Conservation (phyloP, 2,329 filamentous ascomycete genomes). For the Ascochyta viciae-villosae region DNA sequence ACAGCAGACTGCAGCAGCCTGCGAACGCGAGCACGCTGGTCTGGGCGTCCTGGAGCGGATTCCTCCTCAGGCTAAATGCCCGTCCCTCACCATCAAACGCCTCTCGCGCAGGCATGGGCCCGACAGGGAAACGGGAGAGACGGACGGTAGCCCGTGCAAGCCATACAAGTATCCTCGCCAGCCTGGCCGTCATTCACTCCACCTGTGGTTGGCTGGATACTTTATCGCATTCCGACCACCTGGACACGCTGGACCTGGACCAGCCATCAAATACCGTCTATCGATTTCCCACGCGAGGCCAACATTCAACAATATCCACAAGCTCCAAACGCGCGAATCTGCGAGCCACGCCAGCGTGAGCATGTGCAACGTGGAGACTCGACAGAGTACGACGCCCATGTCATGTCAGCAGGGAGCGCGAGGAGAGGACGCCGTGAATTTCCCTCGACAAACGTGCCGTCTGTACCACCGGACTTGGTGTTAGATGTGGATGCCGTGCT, state of each 20-base stretch:
- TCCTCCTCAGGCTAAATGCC: slow-evolving; percentile 49
- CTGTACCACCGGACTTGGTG: slow-evolving; percentile 42
- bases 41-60: slow-evolving; percentile 20
- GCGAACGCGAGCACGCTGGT: slow-evolving; percentile 20
- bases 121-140: slow-evolving; percentile 42
- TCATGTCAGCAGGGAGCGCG: slow-evolving; percentile 40
- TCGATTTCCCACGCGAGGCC: slow-evolving; percentile 23
- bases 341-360: slow-evolving; percentile 28
- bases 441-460: slow-evolving; percentile 46
- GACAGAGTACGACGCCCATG: slow-evolving; percentile 45
- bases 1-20: slow-evolving; percentile 13
- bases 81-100: slow-evolving; percentile 16
- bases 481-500: slow-evolving; percentile 42
- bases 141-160: slow-evolving; percentile 47
- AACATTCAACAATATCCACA: slow-evolving; percentile 22
- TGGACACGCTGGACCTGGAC: slow-evolving; percentile 23
- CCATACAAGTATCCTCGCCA: slow-evolving; percentile 10
- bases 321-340: slow-evolving; percentile 22
- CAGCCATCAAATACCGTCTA: slow-evolving; percentile 19
- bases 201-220: slow-evolving; percentile 31
- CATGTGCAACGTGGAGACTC: slow-evolving; percentile 50
- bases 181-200: slow-evolving; percentile 23
- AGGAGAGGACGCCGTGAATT: slow-evolving; percentile 25
- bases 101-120: slow-evolving; percentile 36
- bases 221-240: slow-evolving; percentile 30